These are phyloP conservation scores for Monocercomonoides exilis DNA, from an alignment of 78 protist species.

Conservation along the genomic window DNA sequence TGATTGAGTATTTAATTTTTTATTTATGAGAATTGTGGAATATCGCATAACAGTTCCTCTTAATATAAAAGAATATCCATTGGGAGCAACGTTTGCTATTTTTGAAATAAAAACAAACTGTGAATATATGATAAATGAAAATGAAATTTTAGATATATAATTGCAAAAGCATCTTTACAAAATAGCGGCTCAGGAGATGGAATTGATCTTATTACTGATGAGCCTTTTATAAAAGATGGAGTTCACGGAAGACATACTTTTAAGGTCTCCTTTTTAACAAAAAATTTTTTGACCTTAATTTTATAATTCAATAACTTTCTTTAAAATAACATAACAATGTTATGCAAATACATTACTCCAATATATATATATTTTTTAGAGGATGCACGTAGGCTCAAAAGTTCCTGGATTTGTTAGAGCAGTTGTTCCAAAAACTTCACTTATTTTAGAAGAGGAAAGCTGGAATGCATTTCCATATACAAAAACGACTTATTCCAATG, in stretches of 20 bases:
- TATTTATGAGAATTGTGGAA: neutral
- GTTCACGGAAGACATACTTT: neutral
- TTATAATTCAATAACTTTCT: no score
- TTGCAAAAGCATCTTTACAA: neutral
- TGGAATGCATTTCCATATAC: neutral
- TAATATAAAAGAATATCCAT: neutral
- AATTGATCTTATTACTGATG: neutral
- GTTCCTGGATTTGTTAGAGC: neutral
- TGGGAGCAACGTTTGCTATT: neutral
- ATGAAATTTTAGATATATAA: neutral
- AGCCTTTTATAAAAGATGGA: neutral
- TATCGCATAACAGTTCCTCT: neutral
- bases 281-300: no score
- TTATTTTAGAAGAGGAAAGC: neutral
- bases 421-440: neutral
- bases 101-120: no score
- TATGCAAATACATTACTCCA: no score
- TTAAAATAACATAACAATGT: no score
- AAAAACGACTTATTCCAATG: neutral
- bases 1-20: no score
- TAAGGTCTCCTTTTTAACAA: no score
- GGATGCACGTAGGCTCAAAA: neutral
- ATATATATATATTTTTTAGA: no score
- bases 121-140: no score
- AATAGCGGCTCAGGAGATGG: neutral